These are phyloP conservation scores for Komagataella kurtzmanii DNA, from an alignment of 805 yeast species.

Conservation along the genomic window DNA sequence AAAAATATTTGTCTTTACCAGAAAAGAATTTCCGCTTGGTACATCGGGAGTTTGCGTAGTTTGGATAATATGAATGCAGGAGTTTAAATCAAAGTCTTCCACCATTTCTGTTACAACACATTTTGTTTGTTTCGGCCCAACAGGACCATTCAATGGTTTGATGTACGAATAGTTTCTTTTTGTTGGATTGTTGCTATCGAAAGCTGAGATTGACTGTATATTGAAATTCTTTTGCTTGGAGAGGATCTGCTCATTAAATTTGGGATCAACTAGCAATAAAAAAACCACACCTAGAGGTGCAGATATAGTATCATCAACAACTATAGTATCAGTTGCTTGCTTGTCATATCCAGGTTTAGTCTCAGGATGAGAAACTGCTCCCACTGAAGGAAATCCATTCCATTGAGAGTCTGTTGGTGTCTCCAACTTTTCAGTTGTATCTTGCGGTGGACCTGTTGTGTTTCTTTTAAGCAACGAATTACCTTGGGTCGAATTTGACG, in stretches of 20 bases:
- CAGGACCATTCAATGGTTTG: slow-evolving; percentile 52
- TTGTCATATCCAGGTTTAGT: slow-evolving; percentile 28
- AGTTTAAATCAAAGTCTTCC: slow-evolving; percentile 34
- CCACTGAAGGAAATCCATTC: slow-evolving; percentile 15
- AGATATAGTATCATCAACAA: slow-evolving; percentile 35
- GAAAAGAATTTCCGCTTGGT: slow-evolving; percentile 64
- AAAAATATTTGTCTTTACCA: slow-evolving; percentile 42
- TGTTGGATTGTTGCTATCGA: slow-evolving; percentile 11
- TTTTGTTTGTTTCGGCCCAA: slow-evolving; percentile 67
- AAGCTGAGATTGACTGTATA: slow-evolving; percentile 33
- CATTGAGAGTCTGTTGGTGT: neutral
- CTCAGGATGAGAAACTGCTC: slow-evolving; percentile 21
- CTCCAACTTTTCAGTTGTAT: slow-evolving; percentile 10
- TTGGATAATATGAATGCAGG: slow-evolving; percentile 36
- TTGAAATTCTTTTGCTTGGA: slow-evolving; percentile 53
- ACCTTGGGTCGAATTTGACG: slow-evolving; percentile 4
- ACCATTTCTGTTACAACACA: slow-evolving; percentile 52
- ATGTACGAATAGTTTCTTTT: slow-evolving; percentile 40
- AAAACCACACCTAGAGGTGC: slow-evolving; percentile 59
- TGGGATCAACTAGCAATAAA: slow-evolving; percentile 39
- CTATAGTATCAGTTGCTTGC: slow-evolving; percentile 35
- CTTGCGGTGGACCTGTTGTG: slow-evolving; percentile 17
- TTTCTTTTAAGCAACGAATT: slow-evolving; percentile 14
- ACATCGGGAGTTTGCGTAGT: slow-evolving; percentile 65
- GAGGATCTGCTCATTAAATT: slow-evolving; percentile 28